Base-by-base conservation (phyloP, 75 land plant species). In the Larix kaempferi region DNA sequence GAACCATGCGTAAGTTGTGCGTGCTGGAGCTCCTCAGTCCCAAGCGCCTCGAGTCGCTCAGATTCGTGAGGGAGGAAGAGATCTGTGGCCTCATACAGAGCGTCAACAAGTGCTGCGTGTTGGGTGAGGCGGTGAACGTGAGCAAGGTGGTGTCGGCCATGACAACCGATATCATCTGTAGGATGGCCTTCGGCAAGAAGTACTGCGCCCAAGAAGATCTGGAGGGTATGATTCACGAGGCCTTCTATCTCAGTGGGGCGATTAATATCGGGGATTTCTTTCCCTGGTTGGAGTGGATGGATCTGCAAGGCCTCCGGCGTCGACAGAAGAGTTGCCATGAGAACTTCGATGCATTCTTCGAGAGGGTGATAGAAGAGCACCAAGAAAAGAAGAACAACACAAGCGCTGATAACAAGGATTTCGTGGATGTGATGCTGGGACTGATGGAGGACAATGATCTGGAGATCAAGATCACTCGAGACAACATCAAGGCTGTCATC, bases 1-100 rank as follows among this genome's bases (percentile, higher is more conserved):
- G 81, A 60, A 65, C 52, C 26, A 26, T 83, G 27, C 77, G 82
- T 2, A 64, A 75, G 15, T 15, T 83, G 15, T 49, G 77, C 77
- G 64, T 66, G 6, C 15, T 60, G 15, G 77, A 79, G 65, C 72
- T 83, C 16, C 76, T 83, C 77, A 74, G 73, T 3, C 49, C 62
- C 22, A 67, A 59, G 21, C 77, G 72, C 8, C 35, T 79, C 5
- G 61, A 72, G 7, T 57, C 61, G 0, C 76, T 72, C n/a, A 29
- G 19, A 3, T 19, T 29, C 7, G 22, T 76, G 10, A 55, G 57
- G 14, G 65, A 76, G 33, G 37, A 59, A 8, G 77, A 60, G 22
- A 19, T 57, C 11, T n/a, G 3, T 5, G 37, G 41, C 37, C 60
- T 57, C 17, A 25, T 76, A 2, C 17, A 57, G 2, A 19, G 13